Evolutionary conservation across 2,329 filamentous ascomycete species (phyloP).

Genomic region (Ophiobolus disseminans): DNA sequence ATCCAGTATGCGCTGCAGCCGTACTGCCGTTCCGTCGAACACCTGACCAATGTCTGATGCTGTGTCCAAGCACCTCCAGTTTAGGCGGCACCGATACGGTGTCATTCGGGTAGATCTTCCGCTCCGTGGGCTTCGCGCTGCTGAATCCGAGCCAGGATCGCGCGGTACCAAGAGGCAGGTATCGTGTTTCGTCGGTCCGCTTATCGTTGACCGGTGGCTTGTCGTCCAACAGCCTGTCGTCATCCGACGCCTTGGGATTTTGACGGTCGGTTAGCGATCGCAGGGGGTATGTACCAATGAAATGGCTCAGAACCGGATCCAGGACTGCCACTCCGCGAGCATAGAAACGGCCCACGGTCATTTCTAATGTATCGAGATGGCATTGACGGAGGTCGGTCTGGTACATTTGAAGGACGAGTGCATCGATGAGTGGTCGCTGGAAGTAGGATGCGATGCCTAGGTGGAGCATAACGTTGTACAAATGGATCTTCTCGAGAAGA

Average conservation of each 20-base stretch:
- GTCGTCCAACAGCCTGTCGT: neutral
- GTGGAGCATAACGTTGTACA: constrained; percentile 31
- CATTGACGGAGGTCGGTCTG: constrained; percentile 8
- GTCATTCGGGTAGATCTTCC: neutral
- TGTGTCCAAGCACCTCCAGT: constrained; percentile 20
- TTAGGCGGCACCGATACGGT: constrained; percentile 15
- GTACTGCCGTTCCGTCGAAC: constrained; percentile 11
- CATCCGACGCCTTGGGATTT: neutral
- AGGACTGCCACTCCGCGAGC: constrained; percentile 18
- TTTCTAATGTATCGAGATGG: constrained; percentile 24
- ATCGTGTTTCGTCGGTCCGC: neutral
- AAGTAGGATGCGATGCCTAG: constrained; percentile 17
- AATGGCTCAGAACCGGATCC: constrained; percentile 26
- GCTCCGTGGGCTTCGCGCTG: neutral
- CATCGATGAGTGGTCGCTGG: constrained; percentile 18
- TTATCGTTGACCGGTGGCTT: neutral
- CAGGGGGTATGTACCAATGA: constrained; percentile 23
- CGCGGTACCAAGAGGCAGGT: neutral
- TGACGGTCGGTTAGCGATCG: constrained; percentile 11
- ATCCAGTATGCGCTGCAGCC: constrained; percentile 14
- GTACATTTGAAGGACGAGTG: constrained; percentile 23
- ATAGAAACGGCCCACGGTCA: constrained; percentile 24
- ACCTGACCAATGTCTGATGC: constrained; percentile 21
- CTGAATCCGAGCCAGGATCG: constrained; percentile 1
- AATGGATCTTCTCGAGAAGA: constrained; percentile 24